Conservation (phyloP, 352 stramenopile genomes). For the Globisporangium nagaii region DNA sequence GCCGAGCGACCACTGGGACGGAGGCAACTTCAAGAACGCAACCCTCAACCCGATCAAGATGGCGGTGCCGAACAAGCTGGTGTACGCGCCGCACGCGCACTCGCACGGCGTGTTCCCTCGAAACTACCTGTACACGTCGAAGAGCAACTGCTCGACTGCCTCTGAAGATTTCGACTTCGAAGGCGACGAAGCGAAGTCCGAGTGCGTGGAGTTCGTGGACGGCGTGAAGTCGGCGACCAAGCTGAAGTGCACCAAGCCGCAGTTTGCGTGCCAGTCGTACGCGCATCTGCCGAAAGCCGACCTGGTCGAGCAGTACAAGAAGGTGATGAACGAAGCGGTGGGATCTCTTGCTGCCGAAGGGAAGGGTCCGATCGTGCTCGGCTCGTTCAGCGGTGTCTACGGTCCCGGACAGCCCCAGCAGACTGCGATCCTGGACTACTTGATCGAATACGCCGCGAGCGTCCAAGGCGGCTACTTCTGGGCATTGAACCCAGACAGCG, state of each 20-base stretch:
- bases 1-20: constrained; percentile 48
- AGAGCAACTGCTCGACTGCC: constrained; percentile 34
- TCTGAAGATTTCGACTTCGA: constrained; percentile 22
- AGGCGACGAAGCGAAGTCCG: constrained; percentile 11
- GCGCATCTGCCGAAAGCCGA: constrained; percentile 23
- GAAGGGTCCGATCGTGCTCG: constrained; percentile 46
- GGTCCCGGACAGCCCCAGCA: constrained; percentile 42
- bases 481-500: constrained; percentile 54
- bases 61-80: constrained; percentile 46
- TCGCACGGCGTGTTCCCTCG: constrained; percentile 44
- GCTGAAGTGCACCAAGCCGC: constrained; percentile 26
- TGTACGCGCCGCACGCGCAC: constrained; percentile 61
- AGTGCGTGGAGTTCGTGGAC: constrained; percentile 43
- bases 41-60: constrained; percentile 37
- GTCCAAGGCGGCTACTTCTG: constrained; percentile 63
- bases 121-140: constrained; percentile 50
- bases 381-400: constrained; percentile 65
- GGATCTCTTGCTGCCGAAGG: constrained; percentile 22
- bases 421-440: constrained; percentile 45
- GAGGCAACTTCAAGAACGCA: constrained; percentile 59
- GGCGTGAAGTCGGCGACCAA: constrained; percentile 28
- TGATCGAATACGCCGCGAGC: constrained; percentile 49
- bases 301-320: constrained; percentile 28
- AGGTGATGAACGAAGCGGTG: constrained; percentile 38
- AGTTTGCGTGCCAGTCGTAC: constrained; percentile 39